Evolutionary conservation across 2,329 filamentous ascomycete genomes (phyloP).

Genomic region (Ampelomyces quisqualis): DNA sequence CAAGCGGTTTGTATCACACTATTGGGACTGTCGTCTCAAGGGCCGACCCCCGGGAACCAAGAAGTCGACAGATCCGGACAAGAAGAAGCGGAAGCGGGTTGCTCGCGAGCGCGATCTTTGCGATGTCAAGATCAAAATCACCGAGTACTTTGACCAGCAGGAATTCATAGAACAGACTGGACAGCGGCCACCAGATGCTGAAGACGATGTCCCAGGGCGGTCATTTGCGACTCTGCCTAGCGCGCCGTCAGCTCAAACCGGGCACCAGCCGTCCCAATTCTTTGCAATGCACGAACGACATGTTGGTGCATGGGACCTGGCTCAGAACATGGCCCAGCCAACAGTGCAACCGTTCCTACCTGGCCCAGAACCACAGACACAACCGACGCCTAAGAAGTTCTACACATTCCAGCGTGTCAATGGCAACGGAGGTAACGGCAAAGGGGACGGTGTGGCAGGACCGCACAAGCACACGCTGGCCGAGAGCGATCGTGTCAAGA

Average conservation of each 20-base stretch:
- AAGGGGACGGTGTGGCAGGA: constrained; percentile 67
- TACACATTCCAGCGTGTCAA: constrained; percentile 79
- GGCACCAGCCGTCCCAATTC: constrained; percentile 21
- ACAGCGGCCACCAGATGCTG: constrained; percentile 24
- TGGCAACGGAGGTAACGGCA: constrained; percentile 72
- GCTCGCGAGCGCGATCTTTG: constrained; percentile 77
- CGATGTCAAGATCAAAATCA: constrained; percentile 85
- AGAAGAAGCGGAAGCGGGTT: constrained; percentile 77
- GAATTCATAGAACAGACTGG: constrained; percentile 40
- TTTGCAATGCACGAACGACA: constrained; percentile 21
- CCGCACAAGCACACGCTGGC: constrained; percentile 73
- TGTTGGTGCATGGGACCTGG: constrained; percentile 27
- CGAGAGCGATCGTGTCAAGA: constrained; percentile 77
- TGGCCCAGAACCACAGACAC: constrained; percentile 8
- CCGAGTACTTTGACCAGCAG: constrained; percentile 68
- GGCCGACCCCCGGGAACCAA: constrained; percentile 75
- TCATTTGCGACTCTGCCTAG: constrained; percentile 6
- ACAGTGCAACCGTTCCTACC: constrained; percentile 14
- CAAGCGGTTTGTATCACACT: constrained; percentile 79
- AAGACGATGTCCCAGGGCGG: constrained; percentile 11
- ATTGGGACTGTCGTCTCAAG: constrained; percentile 82
- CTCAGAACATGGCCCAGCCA: constrained; percentile 18
- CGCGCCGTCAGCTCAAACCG: neutral
- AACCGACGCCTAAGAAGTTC: constrained; percentile 29
- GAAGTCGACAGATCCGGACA: constrained; percentile 76